Evolutionary conservation across 371 early-diverging fungal genomes (phyloP), one percentile per base, ranked within the genome.

Genomic region (Nematocida minor): DNA sequence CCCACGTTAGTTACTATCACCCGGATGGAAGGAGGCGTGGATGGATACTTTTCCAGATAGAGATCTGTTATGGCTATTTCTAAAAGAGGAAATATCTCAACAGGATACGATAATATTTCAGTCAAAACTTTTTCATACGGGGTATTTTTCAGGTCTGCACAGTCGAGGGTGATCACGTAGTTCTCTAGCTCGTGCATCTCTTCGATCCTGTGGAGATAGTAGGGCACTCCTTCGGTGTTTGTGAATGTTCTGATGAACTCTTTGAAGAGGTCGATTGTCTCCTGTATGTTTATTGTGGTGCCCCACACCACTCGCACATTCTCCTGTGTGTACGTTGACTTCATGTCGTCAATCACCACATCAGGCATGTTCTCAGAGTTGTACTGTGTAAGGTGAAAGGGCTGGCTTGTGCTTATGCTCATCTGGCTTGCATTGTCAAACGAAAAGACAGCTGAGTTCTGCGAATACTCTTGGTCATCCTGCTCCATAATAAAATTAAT

Each of bases 71-170:
- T 82, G 2, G 90, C 88, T 74, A 91, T 90, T 87, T 97, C 96
- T 89, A 98, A 88, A 22, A 88, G 81, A 0, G 95, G 93, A 82
- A 99, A 90, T 51, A 96, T 91, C 87, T 99, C 99, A 80, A 94
- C 92, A 31, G 99, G 99, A 86, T 95, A 98, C 82, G 91, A 91
- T 29, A 97, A 85, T 31, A 60, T 67, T 48, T 74, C 62, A 11
- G n/a, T 60, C 11, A 27, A 34, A 9, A 74, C 27, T 22, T 22
- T 41, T 6, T 7, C 46, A 34, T 69, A 77, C 78, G 60, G 34
- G 16, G 81, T 60, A 16, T 18, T 34, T 20, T 36, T 42, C 27
- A 69, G 41, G 18, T 79, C 27, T n/a, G 20, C 48, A 41, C 71
- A 68, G 41, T 79, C 78, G 20, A 79, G 7, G 18, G 32, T 27